These are phyloP conservation scores for Moesziomyces antarcticus DNA, from an alignment of 1,284 basidiomycete species.

Conservation along the genomic window DNA sequence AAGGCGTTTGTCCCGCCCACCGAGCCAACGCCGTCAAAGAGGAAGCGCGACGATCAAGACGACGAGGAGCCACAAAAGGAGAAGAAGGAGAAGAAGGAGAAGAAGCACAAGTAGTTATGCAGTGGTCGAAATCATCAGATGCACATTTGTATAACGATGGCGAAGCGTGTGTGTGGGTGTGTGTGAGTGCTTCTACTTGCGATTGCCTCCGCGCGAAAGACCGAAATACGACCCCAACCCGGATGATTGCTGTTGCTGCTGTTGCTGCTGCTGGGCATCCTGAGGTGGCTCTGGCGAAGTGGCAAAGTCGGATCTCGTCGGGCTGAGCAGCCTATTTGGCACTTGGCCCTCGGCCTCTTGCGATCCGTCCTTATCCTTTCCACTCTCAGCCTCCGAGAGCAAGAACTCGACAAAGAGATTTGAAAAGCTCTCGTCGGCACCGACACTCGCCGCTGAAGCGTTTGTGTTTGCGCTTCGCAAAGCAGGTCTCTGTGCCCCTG, in stretches of 20 bases:
- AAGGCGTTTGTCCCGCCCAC: constrained; percentile 52
- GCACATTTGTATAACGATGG: neutral
- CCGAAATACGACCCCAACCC: constrained; percentile 31
- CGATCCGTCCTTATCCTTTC: constrained; percentile 2
- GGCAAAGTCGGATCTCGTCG: neutral
- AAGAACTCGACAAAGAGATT: constrained; percentile 67
- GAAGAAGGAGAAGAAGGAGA: constrained; percentile 27
- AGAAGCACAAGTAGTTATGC: constrained; percentile 13
- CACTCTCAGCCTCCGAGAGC: constrained; percentile 60
- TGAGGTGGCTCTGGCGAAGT: neutral
- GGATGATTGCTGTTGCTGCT: neutral
- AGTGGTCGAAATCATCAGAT: neutral
- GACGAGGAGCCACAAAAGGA: constrained; percentile 9
- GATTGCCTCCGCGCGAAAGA: constrained; percentile 13
- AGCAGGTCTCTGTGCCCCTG: neutral
- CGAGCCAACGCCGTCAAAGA: constrained; percentile 24
- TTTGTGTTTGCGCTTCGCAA: neutral
- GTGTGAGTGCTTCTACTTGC: neutral
- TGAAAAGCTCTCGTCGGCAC: constrained; percentile 57
- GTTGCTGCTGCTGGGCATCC: neutral
- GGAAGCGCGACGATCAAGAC: too few relatives aligned
- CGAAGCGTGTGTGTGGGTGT: neutral
- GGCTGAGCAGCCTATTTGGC: constrained; percentile 11
- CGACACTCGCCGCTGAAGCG: constrained; percentile 2
- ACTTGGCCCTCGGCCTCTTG: neutral